Evolutionary conservation across 768 basidiomycete species (phyloP).

Genomic region (Hortiboletus campestris): DNA sequence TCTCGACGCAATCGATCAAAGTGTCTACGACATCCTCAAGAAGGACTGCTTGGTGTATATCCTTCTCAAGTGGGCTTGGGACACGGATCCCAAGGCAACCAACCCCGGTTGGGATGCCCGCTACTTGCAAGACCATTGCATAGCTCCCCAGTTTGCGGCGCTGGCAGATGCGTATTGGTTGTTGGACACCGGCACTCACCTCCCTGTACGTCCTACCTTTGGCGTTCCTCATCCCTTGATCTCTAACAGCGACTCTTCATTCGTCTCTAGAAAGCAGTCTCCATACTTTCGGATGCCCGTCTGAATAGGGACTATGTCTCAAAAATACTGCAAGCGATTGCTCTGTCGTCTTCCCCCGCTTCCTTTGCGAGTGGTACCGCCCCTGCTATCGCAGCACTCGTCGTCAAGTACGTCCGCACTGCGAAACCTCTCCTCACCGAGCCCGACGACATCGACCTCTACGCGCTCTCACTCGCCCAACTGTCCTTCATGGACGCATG

Average conservation of each 20-base stretch:
- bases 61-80: conserved; percentile 75
- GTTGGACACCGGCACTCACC: conserved; percentile 66
- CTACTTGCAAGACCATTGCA: conserved; percentile 54
- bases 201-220: conserved; percentile 49
- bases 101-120: conserved; percentile 27
- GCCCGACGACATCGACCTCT: conserved; percentile 69
- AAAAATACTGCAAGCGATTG: conserved; percentile 67
- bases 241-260: not conserved
- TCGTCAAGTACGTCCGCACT: conserved; percentile 73
- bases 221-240: not conserved
- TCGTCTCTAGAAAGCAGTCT: conserved; percentile 56
- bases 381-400: conserved; percentile 35
- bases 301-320: conserved; percentile 75
- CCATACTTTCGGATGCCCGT: conserved; percentile 70
- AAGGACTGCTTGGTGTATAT: conserved; percentile 80
- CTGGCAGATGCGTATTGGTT: conserved; percentile 87
- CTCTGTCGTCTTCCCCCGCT: conserved; percentile 40
- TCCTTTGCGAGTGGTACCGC: conserved; percentile 22
- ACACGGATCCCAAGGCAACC: conserved; percentile 57
- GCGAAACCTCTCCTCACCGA: conserved; percentile 70
- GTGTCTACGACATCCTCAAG: conserved; percentile 71
- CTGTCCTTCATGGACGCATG: conserved; percentile 68
- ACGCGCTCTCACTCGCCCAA: conserved; percentile 64
- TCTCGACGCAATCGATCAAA: conserved; percentile 58
- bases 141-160: conserved; percentile 72